These are phyloP conservation scores for Globomyces pollinis-pini DNA, from an alignment of 192 early-diverging fungal genomes.

Conservation along the genomic window DNA sequence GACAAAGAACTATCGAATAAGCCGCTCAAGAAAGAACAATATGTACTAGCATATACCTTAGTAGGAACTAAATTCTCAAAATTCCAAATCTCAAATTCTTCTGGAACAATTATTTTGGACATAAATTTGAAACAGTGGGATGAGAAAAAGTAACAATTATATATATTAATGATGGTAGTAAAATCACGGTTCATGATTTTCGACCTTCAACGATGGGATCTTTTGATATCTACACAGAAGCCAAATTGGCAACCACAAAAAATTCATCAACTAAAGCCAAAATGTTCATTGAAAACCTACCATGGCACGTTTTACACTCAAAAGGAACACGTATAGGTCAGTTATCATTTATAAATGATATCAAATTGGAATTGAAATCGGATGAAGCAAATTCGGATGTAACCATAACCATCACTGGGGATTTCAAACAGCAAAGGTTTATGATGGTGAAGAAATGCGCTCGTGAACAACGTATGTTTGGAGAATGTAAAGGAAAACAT, in stretches of 20 bases:
- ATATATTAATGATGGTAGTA: neutral
- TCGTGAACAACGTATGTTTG: neutral
- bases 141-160: conserved; percentile 21
- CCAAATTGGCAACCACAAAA: conserved; percentile 4
- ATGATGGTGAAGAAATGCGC: conserved; percentile 2
- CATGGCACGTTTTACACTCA: neutral
- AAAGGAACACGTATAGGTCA: neutral
- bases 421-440: conserved; percentile 7
- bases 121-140: conserved; percentile 43
- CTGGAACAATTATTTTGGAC: conserved; percentile 19
- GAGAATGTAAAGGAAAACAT: conserved; percentile 15
- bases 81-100: conserved; percentile 21
- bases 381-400: neutral
- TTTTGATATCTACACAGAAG: conserved; percentile 1
- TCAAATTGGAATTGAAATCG: conserved; percentile 9
- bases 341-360: conserved; percentile 1
- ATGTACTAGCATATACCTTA: conserved; percentile 1
- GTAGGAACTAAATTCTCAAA: conserved; percentile 22
- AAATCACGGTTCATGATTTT: neutral
- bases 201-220: neutral
- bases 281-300: neutral
- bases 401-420: neutral
- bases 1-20: neutral
- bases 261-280: conserved; percentile 1
- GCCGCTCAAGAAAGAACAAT: neutral